Percentiles rank a stretch among this genome's conserved stretches.
Evolutionary conservation across 208 protist genomes (phyloP).

Genomic region (Leishmania lainsoni): DNA sequence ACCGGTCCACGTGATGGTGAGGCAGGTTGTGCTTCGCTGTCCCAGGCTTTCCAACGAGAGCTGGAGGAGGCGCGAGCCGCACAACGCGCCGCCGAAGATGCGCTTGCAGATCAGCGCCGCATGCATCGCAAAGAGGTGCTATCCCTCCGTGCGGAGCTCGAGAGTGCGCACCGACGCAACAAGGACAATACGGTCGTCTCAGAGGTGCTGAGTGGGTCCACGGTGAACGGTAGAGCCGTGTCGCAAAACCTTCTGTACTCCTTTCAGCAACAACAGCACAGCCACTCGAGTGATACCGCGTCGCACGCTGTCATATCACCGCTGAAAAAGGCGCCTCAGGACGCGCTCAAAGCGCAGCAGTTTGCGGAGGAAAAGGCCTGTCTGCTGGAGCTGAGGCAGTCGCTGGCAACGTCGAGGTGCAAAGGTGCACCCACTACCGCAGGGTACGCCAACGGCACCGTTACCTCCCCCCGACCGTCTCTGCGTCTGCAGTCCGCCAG

Average conservation of each 20-base stretch:
- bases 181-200: not conserved
- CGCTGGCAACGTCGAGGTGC: not conserved
- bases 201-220: not conserved
- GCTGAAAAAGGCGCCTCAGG: conserved; percentile 20
- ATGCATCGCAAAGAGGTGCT: conserved; percentile 21
- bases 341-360: conserved; percentile 31
- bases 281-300: not conserved
- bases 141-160: conserved; percentile 25
- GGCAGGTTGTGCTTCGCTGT: not conserved
- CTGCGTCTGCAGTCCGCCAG: conserved; percentile 18
- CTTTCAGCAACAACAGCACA: conserved; percentile 24
- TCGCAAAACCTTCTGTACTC: conserved; percentile 18
- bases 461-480: conserved; percentile 27
- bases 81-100: conserved; percentile 20
- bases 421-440: not conserved
- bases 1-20: not conserved
- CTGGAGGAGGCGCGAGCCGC: conserved; percentile 21
- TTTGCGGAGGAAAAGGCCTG: conserved; percentile 36
- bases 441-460: conserved; percentile 5
- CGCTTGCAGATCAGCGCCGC: conserved; percentile 22
- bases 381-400: conserved; percentile 35
- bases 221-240: conserved; percentile 5
- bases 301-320: conserved; percentile 14
- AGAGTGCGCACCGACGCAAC: conserved; percentile 10
- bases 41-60: not conserved